Base-by-base conservation (phyloP, 768 basidiomycete species). In the Crassisporium funariophilum region DNA sequence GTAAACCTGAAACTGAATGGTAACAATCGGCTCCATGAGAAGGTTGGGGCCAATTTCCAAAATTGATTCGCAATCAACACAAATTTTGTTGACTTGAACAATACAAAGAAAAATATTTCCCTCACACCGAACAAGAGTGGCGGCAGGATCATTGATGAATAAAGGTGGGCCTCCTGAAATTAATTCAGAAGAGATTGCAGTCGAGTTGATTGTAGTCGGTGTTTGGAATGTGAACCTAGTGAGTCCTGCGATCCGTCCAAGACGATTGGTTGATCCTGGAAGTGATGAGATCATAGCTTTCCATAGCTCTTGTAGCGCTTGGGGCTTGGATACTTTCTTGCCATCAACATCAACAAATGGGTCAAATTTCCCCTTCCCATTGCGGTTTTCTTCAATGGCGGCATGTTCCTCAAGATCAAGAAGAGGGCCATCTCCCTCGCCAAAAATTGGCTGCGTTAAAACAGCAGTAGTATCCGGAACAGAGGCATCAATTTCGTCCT, bases 361-460 rank as follows among this genome's bases (percentile, higher is more conserved):
- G 27, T 29, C 27, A 29, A 29, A 29, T 16, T 24, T 46, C 24
- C 2, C 35, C 4, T 27, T 16, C 13, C 37, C 37, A 8, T 46
- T 29, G 19, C 20, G 17, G 8, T 6, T 46, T 10, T 23, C 21
- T 39, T 46, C 37, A 10, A 46, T 46, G 2, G 22, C 21, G 20
- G 36, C 25, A 9, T 46, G 45, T 21, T 46, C 37, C 31, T 38
- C 37, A 4, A 46, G 24, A 15, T 31, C 19, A 25, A 45, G 44
- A 27, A 39, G 31, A 7, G 24, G 36, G 19, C 25, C 35, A 6
- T 36, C 35, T 15, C 19, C 35, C 6, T 8, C 35, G 15, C 27
- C 27, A 29, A 29, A 13, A 36, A 36, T 16, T 15, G 35, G 7
- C n/a, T 36, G 35, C 35, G 6, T 15, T 6, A 6, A 36, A 20